Base-by-base conservation (phyloP, 2,329 filamentous ascomycete genomes). In the Trichoderma gracile region DNA sequence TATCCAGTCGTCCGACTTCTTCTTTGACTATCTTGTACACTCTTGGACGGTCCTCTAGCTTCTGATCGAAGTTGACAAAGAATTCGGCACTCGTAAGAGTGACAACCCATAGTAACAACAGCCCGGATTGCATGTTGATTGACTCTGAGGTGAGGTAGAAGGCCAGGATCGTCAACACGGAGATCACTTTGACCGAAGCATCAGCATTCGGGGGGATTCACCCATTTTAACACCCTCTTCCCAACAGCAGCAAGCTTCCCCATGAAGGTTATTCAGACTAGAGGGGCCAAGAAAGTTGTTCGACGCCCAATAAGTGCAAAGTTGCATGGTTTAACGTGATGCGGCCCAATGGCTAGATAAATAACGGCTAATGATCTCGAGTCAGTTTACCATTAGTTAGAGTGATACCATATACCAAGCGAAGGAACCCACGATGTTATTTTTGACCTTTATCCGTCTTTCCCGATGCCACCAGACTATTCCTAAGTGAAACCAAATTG, bases 41-140 rank as follows among this genome's bases (percentile, higher is more conserved):
- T 15, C 55, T 64, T 2, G 63, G 49, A 19, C 57, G 58, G 15
- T 64, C 65, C 54, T 68, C 67, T 1, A 68, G 63, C 8, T 42
- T 53, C 63, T 64, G 33, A 25, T 68, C 65, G 19, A 49, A 68
- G 27, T 60, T 58, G 10, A 68, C 43, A 23, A 61, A 43, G 25
- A 64, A 47, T 15, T 61, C 15, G 10, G 58, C 47, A 53, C 58
- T 30, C n/a, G 58, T 42, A 21, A 58, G 43, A 30, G 47, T 19
- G 47, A 25, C 33, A 23, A 17, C 2, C 21, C 33, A 45, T 10
- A 61, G 23, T 3, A 61, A n/a, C 5, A 53, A 23, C 8, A 30
- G 17, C 19, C 10, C 3, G n/a, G 40, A 14, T 21, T 53, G 46
- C 58, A 61, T 61, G 3, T 42, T 42, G n/a, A 8, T 23, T 14